These are phyloP conservation scores for Candida verbasci DNA, from an alignment of 805 yeast genomes.

Conservation along the genomic window DNA sequence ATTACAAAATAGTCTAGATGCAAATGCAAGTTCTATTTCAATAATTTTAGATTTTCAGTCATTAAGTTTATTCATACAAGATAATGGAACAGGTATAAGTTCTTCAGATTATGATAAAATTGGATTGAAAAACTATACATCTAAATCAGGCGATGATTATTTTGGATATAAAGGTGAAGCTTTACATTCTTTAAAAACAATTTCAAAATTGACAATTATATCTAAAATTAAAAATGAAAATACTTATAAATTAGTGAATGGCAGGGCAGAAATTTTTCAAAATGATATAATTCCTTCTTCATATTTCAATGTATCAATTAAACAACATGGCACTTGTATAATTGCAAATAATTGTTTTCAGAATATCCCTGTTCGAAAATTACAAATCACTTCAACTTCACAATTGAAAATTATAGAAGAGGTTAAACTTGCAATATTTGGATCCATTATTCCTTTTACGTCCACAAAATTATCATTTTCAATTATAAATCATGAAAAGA, in stretches of 20 bases:
- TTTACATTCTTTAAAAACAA: conserved; percentile 46
- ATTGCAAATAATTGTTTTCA: conserved; percentile 36
- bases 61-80: conserved; percentile 43
- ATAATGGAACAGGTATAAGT: conserved; percentile 70
- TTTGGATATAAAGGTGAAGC: conserved; percentile 75
- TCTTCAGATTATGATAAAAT: conserved; percentile 43
- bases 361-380: conserved; percentile 41
- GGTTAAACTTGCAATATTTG: conserved; percentile 25
- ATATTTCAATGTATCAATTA: conserved; percentile 1
- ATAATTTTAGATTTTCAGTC: conserved; percentile 30
- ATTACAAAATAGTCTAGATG: conserved; percentile 53
- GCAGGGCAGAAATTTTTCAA: neutral
- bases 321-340: conserved; percentile 35
- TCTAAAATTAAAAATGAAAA: conserved; percentile 31
- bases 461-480: conserved; percentile 3
- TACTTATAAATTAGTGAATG: conserved; percentile 1
- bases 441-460: conserved; percentile 21
- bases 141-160: conserved; percentile 27
- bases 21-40: conserved; percentile 38
- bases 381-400: conserved; percentile 16
- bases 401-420: conserved; percentile 18
- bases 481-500: conserved; percentile 6
- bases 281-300: neutral
- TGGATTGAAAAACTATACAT: conserved; percentile 47
- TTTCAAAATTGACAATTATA: conserved; percentile 43